Evolutionary conservation across 1,284 basidiomycete species (phyloP), one percentile per base, ranked within the genome.

Genomic region (Psilocybe mexicana): DNA sequence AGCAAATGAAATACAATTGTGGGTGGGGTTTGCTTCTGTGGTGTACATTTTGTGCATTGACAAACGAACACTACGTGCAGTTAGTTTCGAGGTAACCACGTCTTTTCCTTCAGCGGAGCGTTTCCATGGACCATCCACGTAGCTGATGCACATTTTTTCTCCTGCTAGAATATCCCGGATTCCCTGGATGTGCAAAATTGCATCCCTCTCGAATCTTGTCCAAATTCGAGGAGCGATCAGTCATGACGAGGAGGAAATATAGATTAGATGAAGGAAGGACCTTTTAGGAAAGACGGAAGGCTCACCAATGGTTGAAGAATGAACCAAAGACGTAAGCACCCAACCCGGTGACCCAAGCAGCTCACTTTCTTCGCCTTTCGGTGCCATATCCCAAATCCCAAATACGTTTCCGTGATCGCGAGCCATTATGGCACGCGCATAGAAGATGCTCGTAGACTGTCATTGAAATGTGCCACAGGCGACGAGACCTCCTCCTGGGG

Each of bases 371-470:
- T 78, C 81, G 23, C 70, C 72, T 43, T 67, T 58, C 6, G 67
- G 65, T 12, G 66, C 71, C 60, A 72, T 73, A 62, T 88, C 84
- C 81, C 82, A 87, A 44, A 88, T 77, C 24, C 86, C 86, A 61
- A 88, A 88, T 11, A 83, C 79, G 64, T 88, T 88, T 18, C 85
- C 85, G 35, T 79, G 76, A 61, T 87, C 86, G 23, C 86, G 78
- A n/a, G 76, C 76, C 24, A 87, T 71, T 8, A 85, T 71, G 2
- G 73, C 77, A 28, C 86, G 79, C 26, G 84, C 74, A 47, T 72
- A 74, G 23, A 66, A 57, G 77, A 79, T 42, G 63, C 63, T 43
- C 65, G 66, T 8, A 67, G 54, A n/a, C 18, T 46, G 7, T 61
- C 57, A 12, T 44, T 42, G 10, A 61, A 33, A 26, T 30, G 52